Evolutionary conservation across 805 yeast genomes (phyloP).

Genomic region (Nematodospora valgi): DNA sequence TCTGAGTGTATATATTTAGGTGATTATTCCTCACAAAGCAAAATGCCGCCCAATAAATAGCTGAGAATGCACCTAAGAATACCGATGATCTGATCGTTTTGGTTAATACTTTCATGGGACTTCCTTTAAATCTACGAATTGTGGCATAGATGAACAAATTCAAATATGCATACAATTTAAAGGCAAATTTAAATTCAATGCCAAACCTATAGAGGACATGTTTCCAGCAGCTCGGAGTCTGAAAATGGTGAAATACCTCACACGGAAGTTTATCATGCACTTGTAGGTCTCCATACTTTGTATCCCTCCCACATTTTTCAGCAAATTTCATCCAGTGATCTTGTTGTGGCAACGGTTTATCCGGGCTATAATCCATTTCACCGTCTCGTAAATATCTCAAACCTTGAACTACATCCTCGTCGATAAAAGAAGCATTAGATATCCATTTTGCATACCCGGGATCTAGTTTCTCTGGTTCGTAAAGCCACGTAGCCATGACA

Average conservation of each 20-base stretch:
- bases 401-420: conserved; percentile 28
- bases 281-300: conserved; percentile 23
- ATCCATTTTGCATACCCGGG: conserved; percentile 41
- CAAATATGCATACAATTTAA: conserved; percentile 33
- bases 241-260: conserved; percentile 31
- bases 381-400: conserved; percentile 25
- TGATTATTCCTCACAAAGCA: conserved; percentile 34
- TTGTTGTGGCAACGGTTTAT: conserved; percentile 8
- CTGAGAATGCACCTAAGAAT: conserved; percentile 35
- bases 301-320: conserved; percentile 25
- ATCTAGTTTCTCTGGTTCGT: conserved; percentile 32
- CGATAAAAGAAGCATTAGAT: conserved; percentile 42
- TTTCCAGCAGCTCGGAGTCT: conserved; percentile 29
- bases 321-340: conserved; percentile 26
- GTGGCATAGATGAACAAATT: conserved; percentile 22
- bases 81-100: conserved; percentile 31
- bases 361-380: conserved; percentile 19
- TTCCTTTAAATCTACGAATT: conserved; percentile 3
- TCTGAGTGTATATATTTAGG: conserved; percentile 22
- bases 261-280: conserved; percentile 24
- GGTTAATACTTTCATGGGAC: conserved; percentile 4
- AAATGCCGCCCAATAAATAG: conserved; percentile 37
- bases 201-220: conserved; percentile 36
- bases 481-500: conserved; percentile 32
- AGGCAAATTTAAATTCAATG: conserved; percentile 32